Evolutionary conservation across 2,329 filamentous ascomycete species (phyloP).

Genomic region (Pseudocercospora macadamiae): DNA sequence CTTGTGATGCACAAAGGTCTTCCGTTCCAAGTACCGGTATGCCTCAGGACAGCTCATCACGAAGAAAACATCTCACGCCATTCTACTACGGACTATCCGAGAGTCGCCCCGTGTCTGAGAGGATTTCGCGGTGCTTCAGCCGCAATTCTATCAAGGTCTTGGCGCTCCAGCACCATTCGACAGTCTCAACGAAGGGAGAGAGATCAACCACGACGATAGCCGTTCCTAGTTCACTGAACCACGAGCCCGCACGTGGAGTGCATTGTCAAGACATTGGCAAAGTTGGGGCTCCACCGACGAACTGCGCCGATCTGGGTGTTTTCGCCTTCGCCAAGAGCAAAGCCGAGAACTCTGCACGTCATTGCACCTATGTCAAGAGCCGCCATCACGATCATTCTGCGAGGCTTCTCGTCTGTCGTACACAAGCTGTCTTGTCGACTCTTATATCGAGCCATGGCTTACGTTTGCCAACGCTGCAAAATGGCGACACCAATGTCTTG

Average conservation of each 20-base stretch:
- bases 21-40: no score
- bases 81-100: not conserved
- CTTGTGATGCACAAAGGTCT: no score
- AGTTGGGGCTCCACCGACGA: slow-evolving; percentile 4
- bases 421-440: slow-evolving; percentile 20
- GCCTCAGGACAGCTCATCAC: no score
- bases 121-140: slow-evolving; percentile 1
- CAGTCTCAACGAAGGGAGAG: not conserved
- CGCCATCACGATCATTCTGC: not conserved
- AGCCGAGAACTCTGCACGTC: slow-evolving; percentile 6
- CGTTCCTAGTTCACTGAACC: not conserved
- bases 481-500: slow-evolving; percentile 10
- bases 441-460: slow-evolving; percentile 19
- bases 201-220: not conserved
- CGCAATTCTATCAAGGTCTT: slow-evolving; percentile 1
- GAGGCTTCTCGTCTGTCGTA: slow-evolving; percentile 1
- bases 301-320: not conserved
- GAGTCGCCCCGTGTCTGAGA: not conserved
- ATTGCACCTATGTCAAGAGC: slow-evolving; percentile 6
- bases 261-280: slow-evolving; percentile 12
- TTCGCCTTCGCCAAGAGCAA: slow-evolving; percentile 7
- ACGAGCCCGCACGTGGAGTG: slow-evolving; percentile 6
- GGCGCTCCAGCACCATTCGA: not conserved
- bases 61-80: no score
- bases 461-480: slow-evolving; percentile 22